These are phyloP conservation scores for Penicillium robsamsonii DNA, from an alignment of 495 filamentous ascomycete genomes.

Conservation along the genomic window DNA sequence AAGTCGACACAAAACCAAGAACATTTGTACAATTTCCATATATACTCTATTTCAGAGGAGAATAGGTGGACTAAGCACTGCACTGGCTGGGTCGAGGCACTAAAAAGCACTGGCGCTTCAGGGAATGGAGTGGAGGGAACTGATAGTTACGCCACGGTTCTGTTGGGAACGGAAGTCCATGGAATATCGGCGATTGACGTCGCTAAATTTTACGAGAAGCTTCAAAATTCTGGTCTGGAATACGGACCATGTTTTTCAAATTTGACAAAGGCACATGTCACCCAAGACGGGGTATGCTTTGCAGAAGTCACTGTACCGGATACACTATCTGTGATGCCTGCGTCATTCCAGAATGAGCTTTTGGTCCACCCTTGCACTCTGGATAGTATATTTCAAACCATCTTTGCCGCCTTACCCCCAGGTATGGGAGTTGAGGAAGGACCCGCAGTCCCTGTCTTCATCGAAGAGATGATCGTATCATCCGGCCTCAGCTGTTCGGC, in stretches of 20 bases:
- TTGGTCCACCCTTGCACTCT: constrained; percentile 46
- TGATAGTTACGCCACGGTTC: background rate
- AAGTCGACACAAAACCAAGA: background rate
- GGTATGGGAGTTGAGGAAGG: constrained; percentile 9
- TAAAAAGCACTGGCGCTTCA: background rate
- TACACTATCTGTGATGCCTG: constrained; percentile 47
- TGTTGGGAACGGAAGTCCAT: background rate
- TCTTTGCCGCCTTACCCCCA: constrained; percentile 21
- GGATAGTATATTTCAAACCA: constrained; percentile 45
- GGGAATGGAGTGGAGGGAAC: background rate
- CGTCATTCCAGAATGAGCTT: constrained; percentile 39
- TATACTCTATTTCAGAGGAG: constrained; percentile 34
- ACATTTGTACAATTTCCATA: constrained; percentile 31
- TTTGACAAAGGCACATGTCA: constrained; percentile 22
- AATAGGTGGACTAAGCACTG: constrained; percentile 42
- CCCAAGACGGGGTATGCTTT: constrained; percentile 18
- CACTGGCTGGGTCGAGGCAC: constrained; percentile 24
- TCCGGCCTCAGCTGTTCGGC: constrained; percentile 11
- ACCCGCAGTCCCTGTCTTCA: constrained; percentile 29
- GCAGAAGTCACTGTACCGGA: constrained; percentile 43
- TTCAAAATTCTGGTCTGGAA: constrained; percentile 30
- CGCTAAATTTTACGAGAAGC: constrained; percentile 28
- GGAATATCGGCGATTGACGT: constrained; percentile 23
- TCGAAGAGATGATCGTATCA: constrained; percentile 27
- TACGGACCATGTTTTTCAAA: constrained; percentile 40